Conservation (phyloP, 1,284 basidiomycete genomes). For the Rhodotorula glutinis region DNA sequence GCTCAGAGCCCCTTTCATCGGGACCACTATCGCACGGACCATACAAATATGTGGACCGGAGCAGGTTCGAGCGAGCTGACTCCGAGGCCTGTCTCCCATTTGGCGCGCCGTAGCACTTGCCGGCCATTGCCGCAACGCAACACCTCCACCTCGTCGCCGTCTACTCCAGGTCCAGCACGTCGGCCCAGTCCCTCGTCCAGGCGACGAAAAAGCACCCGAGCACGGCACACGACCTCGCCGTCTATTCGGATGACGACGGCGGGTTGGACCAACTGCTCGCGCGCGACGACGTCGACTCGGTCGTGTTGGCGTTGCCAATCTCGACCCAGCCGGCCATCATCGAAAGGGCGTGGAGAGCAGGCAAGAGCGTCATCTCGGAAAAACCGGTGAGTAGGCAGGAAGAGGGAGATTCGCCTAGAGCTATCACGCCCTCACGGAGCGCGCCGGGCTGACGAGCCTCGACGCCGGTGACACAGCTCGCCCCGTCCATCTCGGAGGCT, state of each 20-base stretch:
- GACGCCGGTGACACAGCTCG: constrained; percentile 60
- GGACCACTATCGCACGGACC: too few species aligned
- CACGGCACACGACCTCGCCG: constrained; percentile 46
- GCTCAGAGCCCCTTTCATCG: too few species aligned
- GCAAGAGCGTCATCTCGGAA: constrained; percentile 80
- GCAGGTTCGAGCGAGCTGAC: too few species aligned
- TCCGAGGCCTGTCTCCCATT: too few species aligned
- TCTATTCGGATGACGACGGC: constrained; percentile 54
- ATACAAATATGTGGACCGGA: too few species aligned
- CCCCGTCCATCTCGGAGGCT: constrained; percentile 60
- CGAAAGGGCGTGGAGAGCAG: constrained; percentile 56
- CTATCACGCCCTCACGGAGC: background rate
- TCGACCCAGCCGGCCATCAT: constrained; percentile 66
- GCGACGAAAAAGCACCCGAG: constrained; percentile 38
- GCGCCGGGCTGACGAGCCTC: constrained; percentile 53
- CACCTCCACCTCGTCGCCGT: constrained; percentile 31
- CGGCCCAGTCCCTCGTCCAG: constrained; percentile 20
- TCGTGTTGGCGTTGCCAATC: constrained; percentile 75
- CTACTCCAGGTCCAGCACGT: constrained; percentile 38
- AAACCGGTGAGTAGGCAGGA: constrained; percentile 63
- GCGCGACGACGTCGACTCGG: constrained; percentile 63
- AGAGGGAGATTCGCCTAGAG: background rate
- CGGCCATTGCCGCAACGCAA: constrained; percentile 23
- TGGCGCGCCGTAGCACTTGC: constrained; percentile 38
- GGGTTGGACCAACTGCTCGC: constrained; percentile 63